A percentile compares a stretch with the other conserved stretches of the same genome.
These are phyloP conservation scores for Lachnellula willkommii DNA, from an alignment of 2,329 filamentous ascomycete species.

Conservation along the genomic window DNA sequence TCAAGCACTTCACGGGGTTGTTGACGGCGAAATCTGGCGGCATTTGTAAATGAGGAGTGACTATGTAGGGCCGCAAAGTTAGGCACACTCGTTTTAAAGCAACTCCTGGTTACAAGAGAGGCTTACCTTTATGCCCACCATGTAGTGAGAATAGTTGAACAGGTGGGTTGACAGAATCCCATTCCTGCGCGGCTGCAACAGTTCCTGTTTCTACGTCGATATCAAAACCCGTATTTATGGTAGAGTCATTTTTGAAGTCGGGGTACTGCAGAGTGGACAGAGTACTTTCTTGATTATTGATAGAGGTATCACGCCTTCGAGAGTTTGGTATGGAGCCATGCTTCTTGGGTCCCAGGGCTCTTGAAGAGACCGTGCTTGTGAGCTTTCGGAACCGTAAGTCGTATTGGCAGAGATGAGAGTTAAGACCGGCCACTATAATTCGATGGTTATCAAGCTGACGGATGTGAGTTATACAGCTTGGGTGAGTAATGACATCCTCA, in stretches of 20 bases:
- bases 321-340: not conserved
- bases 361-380: not conserved
- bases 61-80: no score
- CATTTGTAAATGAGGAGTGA: not conserved
- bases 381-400: conserved; percentile 45
- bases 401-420: conserved; percentile 48
- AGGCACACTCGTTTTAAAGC: not conserved
- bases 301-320: not conserved
- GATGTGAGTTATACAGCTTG: conserved; percentile 44
- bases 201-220: conserved; percentile 42
- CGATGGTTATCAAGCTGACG: conserved; percentile 44
- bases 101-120: not conserved
- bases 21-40: not conserved
- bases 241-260: conserved; percentile 45
- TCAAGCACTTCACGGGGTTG: conserved; percentile 13
- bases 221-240: conserved; percentile 48
- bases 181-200: conserved; percentile 47
- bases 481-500: conserved; percentile 29
- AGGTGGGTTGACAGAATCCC: conserved; percentile 5
- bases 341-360: not conserved
- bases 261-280: conserved; percentile 44
- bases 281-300: conserved; percentile 7
- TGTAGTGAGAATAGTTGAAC: conserved; percentile 27
- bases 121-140: conserved; percentile 14
- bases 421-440: conserved; percentile 48